Percentiles rank a stretch among this genome's conserved stretches.
These are phyloP conservation scores for Vigna unguiculata DNA, from an alignment of 306 rosid species.

Conservation along the genomic window DNA sequence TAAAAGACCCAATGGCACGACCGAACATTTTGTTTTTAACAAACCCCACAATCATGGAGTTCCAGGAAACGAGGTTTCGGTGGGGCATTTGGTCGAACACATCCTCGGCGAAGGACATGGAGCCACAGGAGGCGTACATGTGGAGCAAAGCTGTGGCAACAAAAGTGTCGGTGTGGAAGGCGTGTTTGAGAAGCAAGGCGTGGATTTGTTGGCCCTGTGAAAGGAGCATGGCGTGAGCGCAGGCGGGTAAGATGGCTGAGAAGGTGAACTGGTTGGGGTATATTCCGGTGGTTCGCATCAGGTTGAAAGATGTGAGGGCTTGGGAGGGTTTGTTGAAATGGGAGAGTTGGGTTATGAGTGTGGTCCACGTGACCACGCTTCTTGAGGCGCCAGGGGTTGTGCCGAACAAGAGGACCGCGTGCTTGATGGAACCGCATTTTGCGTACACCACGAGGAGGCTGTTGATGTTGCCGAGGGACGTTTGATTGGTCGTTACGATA, in stretches of 20 bases:
- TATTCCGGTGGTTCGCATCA: constrained; percentile 53
- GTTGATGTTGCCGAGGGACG: constrained; percentile 52
- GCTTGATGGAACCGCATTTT: constrained; percentile 50
- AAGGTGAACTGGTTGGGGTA: constrained; percentile 67
- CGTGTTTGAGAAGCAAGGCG: constrained; percentile 57
- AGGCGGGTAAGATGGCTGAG: constrained; percentile 65
- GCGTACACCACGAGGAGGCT: constrained; percentile 58
- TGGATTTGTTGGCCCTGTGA: constrained; percentile 60
- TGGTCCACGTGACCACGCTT: constrained; percentile 64
- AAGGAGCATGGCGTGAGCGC: constrained; percentile 41
- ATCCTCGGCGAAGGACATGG: constrained; percentile 49
- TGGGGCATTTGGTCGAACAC: constrained; percentile 71
- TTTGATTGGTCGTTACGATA: constrained; percentile 40
- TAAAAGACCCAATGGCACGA: constrained; percentile 53
- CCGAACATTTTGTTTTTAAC: constrained; percentile 50
- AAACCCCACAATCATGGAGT: constrained; percentile 64
- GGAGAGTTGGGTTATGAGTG: constrained; percentile 57
- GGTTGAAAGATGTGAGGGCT: constrained; percentile 53
- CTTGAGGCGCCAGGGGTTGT: constrained; percentile 23
- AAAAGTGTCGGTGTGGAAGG: constrained; percentile 50
- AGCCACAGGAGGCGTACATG: constrained; percentile 60
- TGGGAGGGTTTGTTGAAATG: constrained; percentile 49
- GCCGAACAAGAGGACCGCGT: constrained; percentile 49
- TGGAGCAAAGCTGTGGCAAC: constrained; percentile 58
- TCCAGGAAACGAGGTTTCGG: constrained; percentile 63